Conservation (phyloP, 768 basidiomycete genomes). For the Calvatia gigantea region DNA sequence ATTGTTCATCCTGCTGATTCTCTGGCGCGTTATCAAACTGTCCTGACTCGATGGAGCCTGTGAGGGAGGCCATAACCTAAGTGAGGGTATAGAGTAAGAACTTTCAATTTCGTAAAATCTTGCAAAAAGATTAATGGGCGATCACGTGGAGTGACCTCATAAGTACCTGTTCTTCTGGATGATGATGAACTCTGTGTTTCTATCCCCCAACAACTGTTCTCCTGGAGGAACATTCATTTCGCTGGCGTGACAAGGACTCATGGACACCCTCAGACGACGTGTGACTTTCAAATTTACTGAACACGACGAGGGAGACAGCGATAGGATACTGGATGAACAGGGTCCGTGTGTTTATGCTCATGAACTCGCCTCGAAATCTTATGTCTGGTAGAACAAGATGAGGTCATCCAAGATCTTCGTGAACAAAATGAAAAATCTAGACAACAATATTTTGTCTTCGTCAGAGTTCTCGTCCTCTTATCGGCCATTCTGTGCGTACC, state of each 20-base stretch:
- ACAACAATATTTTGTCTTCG: slow-evolving; percentile 32
- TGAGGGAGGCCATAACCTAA: slow-evolving; percentile 30
- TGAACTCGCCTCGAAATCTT: not conserved
- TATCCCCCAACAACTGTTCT: too few relatives aligned
- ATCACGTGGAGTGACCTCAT: slow-evolving; percentile 15
- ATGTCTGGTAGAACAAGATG: slow-evolving; percentile 52
- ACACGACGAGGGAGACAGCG: slow-evolving; percentile 26
- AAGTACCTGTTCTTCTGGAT: too few relatives aligned
- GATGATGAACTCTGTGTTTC: not conserved
- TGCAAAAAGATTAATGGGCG: not conserved
- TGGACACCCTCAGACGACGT: slow-evolving; percentile 41
- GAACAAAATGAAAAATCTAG: slow-evolving; percentile 40
- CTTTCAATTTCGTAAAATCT: not conserved
- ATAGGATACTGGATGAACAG: slow-evolving; percentile 49
- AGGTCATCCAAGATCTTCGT: slow-evolving; percentile 47
- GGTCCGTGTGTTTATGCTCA: slow-evolving; percentile 26
- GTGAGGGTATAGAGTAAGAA: not conserved
- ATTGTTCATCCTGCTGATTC: slow-evolving; percentile 13
- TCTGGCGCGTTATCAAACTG: slow-evolving; percentile 64
- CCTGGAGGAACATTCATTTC: too few relatives aligned
- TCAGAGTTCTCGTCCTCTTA: slow-evolving; percentile 39
- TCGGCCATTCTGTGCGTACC: slow-evolving; percentile 44
- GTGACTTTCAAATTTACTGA: slow-evolving; percentile 38
- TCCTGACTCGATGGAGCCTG: slow-evolving; percentile 36
- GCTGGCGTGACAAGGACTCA: too few relatives aligned